Base-by-base conservation (phyloP, 2,329 filamentous ascomycete genomes). In the Capronia epimyces region DNA sequence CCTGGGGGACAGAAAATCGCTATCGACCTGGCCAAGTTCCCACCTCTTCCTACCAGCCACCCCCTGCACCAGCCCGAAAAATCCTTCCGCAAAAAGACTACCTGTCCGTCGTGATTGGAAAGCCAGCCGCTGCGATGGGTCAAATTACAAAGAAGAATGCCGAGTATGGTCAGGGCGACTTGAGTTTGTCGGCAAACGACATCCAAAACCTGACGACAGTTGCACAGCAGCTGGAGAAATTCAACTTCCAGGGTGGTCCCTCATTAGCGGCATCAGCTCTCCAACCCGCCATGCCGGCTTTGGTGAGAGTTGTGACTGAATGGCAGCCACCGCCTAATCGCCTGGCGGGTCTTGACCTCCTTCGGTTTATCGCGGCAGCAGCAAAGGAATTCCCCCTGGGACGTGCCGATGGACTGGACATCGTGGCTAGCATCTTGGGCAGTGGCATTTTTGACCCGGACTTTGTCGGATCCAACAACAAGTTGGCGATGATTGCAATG, bases 281-380 rank as follows among this genome's bases (percentile, higher is more conserved):
- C 18, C 15, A 49, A 13, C 37, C 49, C 9, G 31, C 72, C 15
- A 78, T 81, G 1, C 73, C 82, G 18, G 70, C 89, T 0, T 74
- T 89, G 4, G 71, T 89, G 51, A 87, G 83, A 62, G 78, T 94
- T 46, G 80, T 83, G 15, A 88, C 86, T 0, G 68, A 75, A 25
- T 98, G 93, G 93, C 44, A 60, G 31, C 86, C 90, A 2, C 82
- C 85, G 46, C 75, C 82, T 10, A 86, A 88, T 59, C 84, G 89
- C 40, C 77, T 98, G 0, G 87, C 93, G 0, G 87, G 83, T 10
- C 78, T 98, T 1, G 93, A 97, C 66, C 75, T 97, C 1, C 76
- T 97, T 3, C 87, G 93, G n/a, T 82, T 94, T 43, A 75, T 93
- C 22, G 84, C 87, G 1, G 81, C 83, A 1, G 81, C 80, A 3